Conservation (phyloP, 2,329 filamentous ascomycete species). For the Rhynchosporium agropyri region DNA sequence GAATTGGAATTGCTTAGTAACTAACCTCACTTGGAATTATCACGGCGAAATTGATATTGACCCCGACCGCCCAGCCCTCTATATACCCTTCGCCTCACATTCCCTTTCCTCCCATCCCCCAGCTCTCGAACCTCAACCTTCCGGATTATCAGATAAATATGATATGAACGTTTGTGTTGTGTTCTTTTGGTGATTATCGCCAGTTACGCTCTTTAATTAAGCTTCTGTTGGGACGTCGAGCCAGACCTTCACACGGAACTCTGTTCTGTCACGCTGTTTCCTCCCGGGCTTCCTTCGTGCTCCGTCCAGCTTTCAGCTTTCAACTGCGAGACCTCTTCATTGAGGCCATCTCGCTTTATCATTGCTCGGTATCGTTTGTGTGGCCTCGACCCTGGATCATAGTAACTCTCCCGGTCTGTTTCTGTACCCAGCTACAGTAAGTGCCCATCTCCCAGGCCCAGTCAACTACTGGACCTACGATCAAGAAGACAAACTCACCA, state of each 20-base stretch:
- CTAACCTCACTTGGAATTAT: neutral
- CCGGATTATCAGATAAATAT: neutral
- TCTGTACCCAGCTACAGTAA: conserved; percentile 1
- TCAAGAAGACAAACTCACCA: neutral
- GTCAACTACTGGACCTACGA: neutral
- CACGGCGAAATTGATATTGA: conserved; percentile 5
- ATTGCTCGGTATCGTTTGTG: no score
- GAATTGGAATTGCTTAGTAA: neutral
- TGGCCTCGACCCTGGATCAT: neutral
- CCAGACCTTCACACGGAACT: neutral
- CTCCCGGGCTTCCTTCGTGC: neutral
- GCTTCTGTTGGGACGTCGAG: neutral
- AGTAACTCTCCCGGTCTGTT: neutral
- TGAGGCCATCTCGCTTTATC: conserved; percentile 4
- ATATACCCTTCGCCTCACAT: neutral
- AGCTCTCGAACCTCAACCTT: neutral
- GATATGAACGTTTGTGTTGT: neutral
- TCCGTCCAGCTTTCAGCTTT: neutral
- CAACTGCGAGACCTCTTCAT: conserved; percentile 13
- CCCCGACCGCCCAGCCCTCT: neutral
- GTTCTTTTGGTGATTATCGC: conserved; percentile 5
- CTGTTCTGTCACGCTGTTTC: neutral
- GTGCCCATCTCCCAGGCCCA: neutral
- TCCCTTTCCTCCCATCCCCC: neutral
- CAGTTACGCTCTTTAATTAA: conserved; percentile 14